Evolutionary conservation across 1,284 basidiomycete species (phyloP), one percentile per base, ranked within the genome.

Genomic region (Psilocybe mexicana): DNA sequence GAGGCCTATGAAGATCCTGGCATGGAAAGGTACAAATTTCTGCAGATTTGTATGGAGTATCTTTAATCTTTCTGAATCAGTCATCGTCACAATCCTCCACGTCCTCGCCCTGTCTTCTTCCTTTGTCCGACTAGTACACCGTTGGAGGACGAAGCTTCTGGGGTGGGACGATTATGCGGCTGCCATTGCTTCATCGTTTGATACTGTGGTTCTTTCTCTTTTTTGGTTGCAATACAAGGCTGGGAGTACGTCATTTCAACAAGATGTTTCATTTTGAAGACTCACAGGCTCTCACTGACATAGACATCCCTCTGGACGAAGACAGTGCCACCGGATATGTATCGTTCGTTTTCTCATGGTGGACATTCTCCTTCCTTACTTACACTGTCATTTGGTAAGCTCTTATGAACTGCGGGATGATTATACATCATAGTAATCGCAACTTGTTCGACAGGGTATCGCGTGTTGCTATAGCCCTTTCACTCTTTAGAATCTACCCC

Each of bases 111-210:
- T 62, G 14, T 18, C 18, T 10, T 30, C 45, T 12, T 54, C 55
- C n/a, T 10, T 58, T 3, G 43, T 60, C 47, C 52, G 62, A 12
- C 7, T 65, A 10, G 42, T 42, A 12, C 33, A 61, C 14, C 55
- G 62, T 5, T 59, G 12, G 38, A 12, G 54, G 8, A 52, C 23
- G 18, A 26, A 38, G 7, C 46, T 49, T 23, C 50, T 62, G 6
- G 63, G 64, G 64, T 63, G 62, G 64, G 62, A 65, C 23, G 64
- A 65, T 44, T 61, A 61, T 35, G 45, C 57, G 8, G 59, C 56
- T 6, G 12, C 49, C 12, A 23, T 61, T n/a, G 43, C 64, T 11
- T 23, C 58, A 23, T 8, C 46, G 12, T 43, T 58, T 5, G 59
- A 61, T 50, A 30, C 55, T n/a, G 28, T 54, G n/a, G 58, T 51